Base-by-base conservation (phyloP, 768 basidiomycete species). In the Chalciporus pseudorubinellus region DNA sequence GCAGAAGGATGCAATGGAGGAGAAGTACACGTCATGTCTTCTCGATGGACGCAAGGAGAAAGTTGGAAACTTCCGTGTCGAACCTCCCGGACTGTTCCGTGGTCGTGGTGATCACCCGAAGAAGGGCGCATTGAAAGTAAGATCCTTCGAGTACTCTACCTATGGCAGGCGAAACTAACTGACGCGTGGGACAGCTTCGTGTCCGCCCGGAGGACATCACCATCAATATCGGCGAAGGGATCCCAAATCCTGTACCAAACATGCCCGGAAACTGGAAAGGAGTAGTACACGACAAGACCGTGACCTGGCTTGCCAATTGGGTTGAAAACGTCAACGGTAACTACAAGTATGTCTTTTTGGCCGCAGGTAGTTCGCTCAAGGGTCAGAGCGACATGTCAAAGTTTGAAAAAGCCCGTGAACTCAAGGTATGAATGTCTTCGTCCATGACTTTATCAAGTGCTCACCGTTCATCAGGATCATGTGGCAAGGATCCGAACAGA, bases 221-320 rank as follows among this genome's bases (percentile, higher is more conserved):
- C 4, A 72, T 99, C 67, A 99, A 99, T 72, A 94, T 99, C 51
- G 95, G 90, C 18, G 76, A 85, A 60, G 80, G 78, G 42, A 79
- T 78, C 1, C 79, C 84, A 2, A 72, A 88, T 24, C 97, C 97
- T 1, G 71, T 80, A n/a, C 92, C 97, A 4, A 98, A 97, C 58
- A 84, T 89, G 65, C 85, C 93, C 18, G 95, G 97, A 39, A 80
- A 83, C 39, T 99, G 97, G 97, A 93, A 90, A 67, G 76, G 78
- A 4, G 76, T 97, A 19, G 78, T 83, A 11, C 92, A 98, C 64
- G 95, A 98, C 65, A 87, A 95, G 59, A 98, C 93, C 3, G 97
- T 98, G 22, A 98, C 97, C 12, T 99, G 97, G 97, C 79, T 99
- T 43, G 97, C 97, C 5, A 95, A 89, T 50, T 99, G 97, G 97